Conservation (phyloP, 805 yeast genomes). For the Nematodospora valgi region DNA sequence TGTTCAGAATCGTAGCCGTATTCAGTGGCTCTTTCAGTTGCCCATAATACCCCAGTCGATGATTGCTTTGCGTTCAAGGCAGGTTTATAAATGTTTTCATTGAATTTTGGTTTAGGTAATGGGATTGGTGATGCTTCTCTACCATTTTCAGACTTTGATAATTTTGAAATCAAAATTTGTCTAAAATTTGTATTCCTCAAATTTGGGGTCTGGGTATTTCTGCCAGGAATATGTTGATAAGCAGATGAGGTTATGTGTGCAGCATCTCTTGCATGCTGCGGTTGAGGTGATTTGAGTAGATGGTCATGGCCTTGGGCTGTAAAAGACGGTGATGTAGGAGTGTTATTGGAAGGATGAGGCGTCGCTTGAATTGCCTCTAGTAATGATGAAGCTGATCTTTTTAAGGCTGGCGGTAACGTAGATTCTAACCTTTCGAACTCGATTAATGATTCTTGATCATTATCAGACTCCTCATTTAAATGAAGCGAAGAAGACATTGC, state of each 20-base stretch:
- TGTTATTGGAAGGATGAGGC: conserved; percentile 3
- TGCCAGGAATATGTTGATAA: conserved; percentile 12
- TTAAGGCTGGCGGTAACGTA: conserved; percentile 37
- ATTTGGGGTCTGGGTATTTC: conserved; percentile 10
- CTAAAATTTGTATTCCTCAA: conserved; percentile 14
- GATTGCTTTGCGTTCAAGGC: conserved; percentile 58
- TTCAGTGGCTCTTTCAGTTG: conserved; percentile 57
- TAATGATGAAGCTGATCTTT: conserved; percentile 36
- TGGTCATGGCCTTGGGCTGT: conserved; percentile 5
- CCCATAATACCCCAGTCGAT: conserved; percentile 64
- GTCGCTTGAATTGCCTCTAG: conserved; percentile 26
- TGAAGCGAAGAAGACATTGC: conserved; percentile 4
- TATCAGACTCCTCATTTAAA: conserved; percentile 8
- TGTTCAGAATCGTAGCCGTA: conserved; percentile 47
- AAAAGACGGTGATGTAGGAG: neutral
- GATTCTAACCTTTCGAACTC: conserved; percentile 43
- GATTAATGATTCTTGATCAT: conserved; percentile 23
- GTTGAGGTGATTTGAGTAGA: conserved; percentile 18
- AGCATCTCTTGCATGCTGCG: conserved; percentile 20
- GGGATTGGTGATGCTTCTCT: conserved; percentile 48
- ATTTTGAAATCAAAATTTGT: conserved; percentile 21
- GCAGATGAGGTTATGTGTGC: conserved; percentile 5
- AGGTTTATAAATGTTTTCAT: conserved; percentile 48
- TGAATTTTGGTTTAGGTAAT: conserved; percentile 44
- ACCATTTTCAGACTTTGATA: conserved; percentile 31